Evolutionary conservation across 75 land plant genomes (phyloP), one percentile per base, ranked within the genome.

Genomic region (Pinus albicaulis): DNA sequence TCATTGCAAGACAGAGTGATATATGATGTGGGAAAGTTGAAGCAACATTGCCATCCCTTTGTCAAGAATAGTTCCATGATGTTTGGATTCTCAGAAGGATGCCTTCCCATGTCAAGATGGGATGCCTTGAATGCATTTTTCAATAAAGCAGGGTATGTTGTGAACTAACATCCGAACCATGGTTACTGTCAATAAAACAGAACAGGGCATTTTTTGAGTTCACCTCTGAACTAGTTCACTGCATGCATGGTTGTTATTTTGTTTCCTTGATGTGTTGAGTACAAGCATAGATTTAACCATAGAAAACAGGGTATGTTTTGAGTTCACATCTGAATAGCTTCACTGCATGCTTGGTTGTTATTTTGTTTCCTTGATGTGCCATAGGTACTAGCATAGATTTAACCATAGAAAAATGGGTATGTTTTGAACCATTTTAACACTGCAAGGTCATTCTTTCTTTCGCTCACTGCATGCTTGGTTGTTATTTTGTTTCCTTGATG

Each of bases 41-140:
- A 17, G 8, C 53, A 79, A 36, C 87, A 81, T 44, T 94, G 99
- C 80, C 84, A 77, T 56, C 92, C 89, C 26, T 86, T 97, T 69
- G 41, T 55, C 25, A 89, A 86, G 69, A 76, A 76, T 65, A 17
- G 65, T 55, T 79, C 76, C 63, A 86, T 83, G 11, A 75, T 94
- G 77, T 96, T 97, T 86, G 95, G 98, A 24, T 97, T 90, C 78
- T 83, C 86, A 11, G 86, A 79, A 62, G 99, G 99, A 63, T 97
- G 99, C 77, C 85, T 97, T 41, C 77, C 71, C 63, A 87, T 89
- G 95, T 71, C 74, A 6, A 89, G 98, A 31, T 97, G 99, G 99
- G 86, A 88, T 66, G 91, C 84, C 23, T 81, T 94, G 19, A 90
- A 97, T 77, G 11, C 44, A 10, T 83, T 97, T 13, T 94, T 97